Evolutionary conservation across 164 flowering plant genomes (phyloP).

Genomic region (Houttuynia cordata): DNA sequence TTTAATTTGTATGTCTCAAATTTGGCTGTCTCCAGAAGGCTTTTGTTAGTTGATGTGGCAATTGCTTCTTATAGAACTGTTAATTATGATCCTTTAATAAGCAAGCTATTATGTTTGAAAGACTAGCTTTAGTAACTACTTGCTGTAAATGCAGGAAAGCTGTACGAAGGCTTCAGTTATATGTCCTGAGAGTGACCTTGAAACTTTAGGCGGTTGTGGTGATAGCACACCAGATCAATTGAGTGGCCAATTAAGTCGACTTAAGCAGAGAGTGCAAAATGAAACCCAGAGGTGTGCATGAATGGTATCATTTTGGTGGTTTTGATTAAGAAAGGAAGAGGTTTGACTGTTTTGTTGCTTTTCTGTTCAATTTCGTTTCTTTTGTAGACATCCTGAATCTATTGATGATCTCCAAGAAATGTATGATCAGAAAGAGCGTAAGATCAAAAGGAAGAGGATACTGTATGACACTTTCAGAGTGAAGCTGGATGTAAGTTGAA

Average conservation of each 20-base stretch:
- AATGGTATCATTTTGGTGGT: slow-evolving; percentile 1
- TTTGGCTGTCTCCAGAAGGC: too few species aligned
- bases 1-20: background rate
- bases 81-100: too few species aligned
- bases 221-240: slow-evolving; percentile 65
- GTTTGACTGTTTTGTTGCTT: background rate
- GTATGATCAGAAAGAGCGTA: slow-evolving; percentile 52
- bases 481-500: slow-evolving; percentile 49
- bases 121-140: too few species aligned
- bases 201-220: slow-evolving; percentile 54
- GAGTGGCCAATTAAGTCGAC: slow-evolving; percentile 46
- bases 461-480: slow-evolving; percentile 48
- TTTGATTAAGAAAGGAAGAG: background rate
- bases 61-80: background rate
- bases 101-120: too few species aligned
- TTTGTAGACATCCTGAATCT: slow-evolving; percentile 63
- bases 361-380: background rate
- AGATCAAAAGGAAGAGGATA: slow-evolving; percentile 44
- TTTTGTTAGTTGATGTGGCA: too few species aligned
- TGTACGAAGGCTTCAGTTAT: slow-evolving; percentile 67
- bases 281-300: slow-evolving; percentile 52
- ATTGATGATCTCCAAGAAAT: slow-evolving; percentile 70
- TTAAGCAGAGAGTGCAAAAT: slow-evolving; percentile 46
- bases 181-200: slow-evolving; percentile 76
- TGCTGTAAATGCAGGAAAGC: slow-evolving; percentile 36